Conservation (phyloP, 2,329 filamentous ascomycete species). For the Xylaria sp. region DNA sequence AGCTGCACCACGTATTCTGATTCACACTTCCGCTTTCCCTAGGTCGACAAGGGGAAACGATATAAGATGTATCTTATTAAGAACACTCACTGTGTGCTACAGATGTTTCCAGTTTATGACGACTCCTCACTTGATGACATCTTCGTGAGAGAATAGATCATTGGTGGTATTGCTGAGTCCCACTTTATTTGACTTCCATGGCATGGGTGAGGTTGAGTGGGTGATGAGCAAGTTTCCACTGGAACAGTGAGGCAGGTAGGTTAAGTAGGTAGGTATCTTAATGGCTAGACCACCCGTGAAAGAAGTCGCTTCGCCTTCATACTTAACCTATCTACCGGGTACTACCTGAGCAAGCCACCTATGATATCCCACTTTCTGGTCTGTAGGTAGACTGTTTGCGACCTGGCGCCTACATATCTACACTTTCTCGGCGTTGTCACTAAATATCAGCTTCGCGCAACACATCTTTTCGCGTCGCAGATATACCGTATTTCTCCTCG, state of each 20-base stretch:
- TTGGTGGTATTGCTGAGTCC: background rate
- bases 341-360: too few relatives aligned
- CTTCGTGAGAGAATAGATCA: conserved; percentile 10
- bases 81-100: background rate
- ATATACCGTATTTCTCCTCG: background rate
- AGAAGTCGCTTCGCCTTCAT: background rate
- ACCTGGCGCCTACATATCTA: background rate
- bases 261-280: background rate
- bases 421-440: background rate
- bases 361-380: conserved; percentile 2
- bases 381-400: background rate
- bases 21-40: conserved; percentile 8
- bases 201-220: background rate
- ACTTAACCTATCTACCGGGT: background rate
- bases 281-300: background rate
- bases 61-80: conserved; percentile 15
- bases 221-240: conserved; percentile 34
- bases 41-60: background rate
- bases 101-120: background rate
- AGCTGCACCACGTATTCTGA: background rate
- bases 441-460: conserved; percentile 2
- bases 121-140: background rate
- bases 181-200: conserved; percentile 13
- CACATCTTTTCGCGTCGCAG: background rate
- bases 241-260: background rate